phyloP scores from a whole-genome alignment of 768 basidiomycete genomes.

The Filobasidium wieringae region DNA sequence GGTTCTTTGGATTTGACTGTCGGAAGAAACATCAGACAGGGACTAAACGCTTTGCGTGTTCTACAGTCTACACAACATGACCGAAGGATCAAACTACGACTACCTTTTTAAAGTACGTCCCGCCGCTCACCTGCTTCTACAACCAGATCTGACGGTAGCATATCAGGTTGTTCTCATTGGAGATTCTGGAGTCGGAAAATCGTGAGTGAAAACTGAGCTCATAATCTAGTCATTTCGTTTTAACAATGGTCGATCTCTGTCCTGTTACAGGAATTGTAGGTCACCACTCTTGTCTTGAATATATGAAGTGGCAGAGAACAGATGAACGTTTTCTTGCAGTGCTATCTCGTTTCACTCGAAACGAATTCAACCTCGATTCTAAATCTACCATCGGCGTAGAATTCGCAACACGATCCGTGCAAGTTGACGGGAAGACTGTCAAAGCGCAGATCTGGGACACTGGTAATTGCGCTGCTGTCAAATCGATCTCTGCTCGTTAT shows the following conservation, averaged over 20 bases:
- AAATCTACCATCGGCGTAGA: constrained; percentile 99
- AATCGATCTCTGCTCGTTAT: not conserved
- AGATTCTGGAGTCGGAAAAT: constrained; percentile 98
- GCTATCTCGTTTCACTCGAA: constrained; percentile 98
- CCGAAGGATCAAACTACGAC: constrained; percentile 92
- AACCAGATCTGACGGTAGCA: not conserved
- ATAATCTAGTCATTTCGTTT: constrained; percentile 40
- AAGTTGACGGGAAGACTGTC: constrained; percentile 89
- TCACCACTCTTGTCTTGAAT: too few relatives aligned
- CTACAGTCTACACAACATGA: constrained; percentile 45
- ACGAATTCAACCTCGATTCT: constrained; percentile 97
- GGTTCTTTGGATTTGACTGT: too few relatives aligned
- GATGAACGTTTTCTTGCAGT: too few relatives aligned
- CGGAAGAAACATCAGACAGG: too few relatives aligned
- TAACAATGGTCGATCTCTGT: too few relatives aligned
- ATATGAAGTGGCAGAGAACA: too few relatives aligned
- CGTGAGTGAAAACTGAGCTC: constrained; percentile 52
- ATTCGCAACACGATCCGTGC: constrained; percentile 90
- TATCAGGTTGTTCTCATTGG: constrained; percentile 90
- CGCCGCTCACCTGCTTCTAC: not conserved
- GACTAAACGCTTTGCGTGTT: too few relatives aligned
- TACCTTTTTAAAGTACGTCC: constrained; percentile 87
- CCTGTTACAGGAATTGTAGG: too few relatives aligned
- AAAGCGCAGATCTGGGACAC: constrained; percentile 99
- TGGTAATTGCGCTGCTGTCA: constrained; percentile 46